A percentile compares a stretch with the other conserved stretches of the same genome.
phyloP scores from a whole-genome alignment of 2,329 filamentous ascomycete genomes.

The Lecanosticta acicola region DNA sequence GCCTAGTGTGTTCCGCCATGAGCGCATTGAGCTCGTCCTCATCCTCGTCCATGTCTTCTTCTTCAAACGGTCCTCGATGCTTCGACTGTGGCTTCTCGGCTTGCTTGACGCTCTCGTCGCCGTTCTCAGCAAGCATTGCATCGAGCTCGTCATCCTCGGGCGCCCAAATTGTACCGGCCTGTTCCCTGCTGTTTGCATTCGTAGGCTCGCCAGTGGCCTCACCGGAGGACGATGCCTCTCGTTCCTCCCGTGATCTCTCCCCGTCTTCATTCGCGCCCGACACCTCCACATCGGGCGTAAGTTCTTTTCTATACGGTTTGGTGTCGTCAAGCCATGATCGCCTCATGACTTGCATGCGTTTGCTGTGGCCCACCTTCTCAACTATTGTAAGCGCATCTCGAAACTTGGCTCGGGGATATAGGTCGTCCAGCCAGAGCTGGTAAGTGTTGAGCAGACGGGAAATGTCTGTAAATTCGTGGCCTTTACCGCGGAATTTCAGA shows the following conservation, averaged over 20 bases:
- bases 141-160: slow-evolving; percentile 24
- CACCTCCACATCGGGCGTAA: slow-evolving; percentile 15
- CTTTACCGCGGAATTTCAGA: slow-evolving; percentile 83
- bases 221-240: background rate
- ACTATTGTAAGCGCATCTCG: slow-evolving; percentile 83
- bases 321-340: slow-evolving; percentile 78
- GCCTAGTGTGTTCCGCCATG: slow-evolving; percentile 12
- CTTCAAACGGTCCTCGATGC: slow-evolving; percentile 20
- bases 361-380: slow-evolving; percentile 87
- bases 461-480: slow-evolving; percentile 89
- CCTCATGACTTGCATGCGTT: slow-evolving; percentile 66
- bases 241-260: background rate
- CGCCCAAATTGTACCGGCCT: background rate
- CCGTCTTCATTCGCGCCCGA: slow-evolving; percentile 3
- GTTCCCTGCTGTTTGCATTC: background rate
- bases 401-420: slow-evolving; percentile 93
- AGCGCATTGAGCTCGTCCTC: slow-evolving; percentile 26
- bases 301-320: slow-evolving; percentile 44
- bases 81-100: background rate
- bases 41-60: slow-evolving; percentile 39
- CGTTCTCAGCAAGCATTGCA: slow-evolving; percentile 19
- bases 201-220: background rate
- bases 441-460: slow-evolving; percentile 80
- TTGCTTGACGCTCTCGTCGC: background rate
- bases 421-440: slow-evolving; percentile 92